Percentiles rank a stretch among this genome's conserved stretches.
Conservation (phyloP, 2,329 filamentous ascomycete genomes). For the Colletotrichum chrysophilum region DNA sequence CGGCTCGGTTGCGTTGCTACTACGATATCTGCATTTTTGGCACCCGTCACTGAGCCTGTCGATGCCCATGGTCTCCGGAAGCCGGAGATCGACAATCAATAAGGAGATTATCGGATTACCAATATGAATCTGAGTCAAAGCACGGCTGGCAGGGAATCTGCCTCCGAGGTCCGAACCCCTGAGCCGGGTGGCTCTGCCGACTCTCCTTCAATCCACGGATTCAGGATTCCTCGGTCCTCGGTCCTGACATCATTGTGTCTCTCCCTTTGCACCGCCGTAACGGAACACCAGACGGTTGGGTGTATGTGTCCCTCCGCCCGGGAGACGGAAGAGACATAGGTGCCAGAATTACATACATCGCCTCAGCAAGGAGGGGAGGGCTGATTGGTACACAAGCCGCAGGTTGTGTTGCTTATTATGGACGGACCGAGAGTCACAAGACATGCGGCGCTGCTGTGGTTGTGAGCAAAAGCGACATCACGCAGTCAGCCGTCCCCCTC, state of each 20-base stretch:
- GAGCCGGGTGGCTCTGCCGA: not conserved
- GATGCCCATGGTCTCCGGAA: not conserved
- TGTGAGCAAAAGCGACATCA: slow-evolving; percentile 8
- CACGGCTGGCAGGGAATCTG: not conserved
- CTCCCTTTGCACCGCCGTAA: not conserved
- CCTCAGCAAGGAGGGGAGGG: not conserved
- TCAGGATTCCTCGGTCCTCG: slow-evolving; percentile 3
- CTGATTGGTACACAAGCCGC: not conserved
- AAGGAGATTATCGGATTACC: not conserved
- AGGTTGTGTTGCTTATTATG: not conserved
- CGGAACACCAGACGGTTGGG: not conserved
- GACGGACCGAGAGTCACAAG: not conserved
- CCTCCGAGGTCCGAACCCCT: not conserved
- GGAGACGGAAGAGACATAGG: not conserved
- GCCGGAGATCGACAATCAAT: not conserved
- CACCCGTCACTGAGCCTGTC: not conserved
- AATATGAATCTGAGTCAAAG: not conserved
- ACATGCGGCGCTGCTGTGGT: not conserved
- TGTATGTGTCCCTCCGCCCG: not conserved
- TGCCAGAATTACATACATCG: not conserved
- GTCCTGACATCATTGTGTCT: not conserved
- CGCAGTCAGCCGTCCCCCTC: slow-evolving; percentile 1
- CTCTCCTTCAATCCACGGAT: not conserved
- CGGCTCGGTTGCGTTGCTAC: not conserved
- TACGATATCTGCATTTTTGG: not conserved